phyloP scores from a whole-genome alignment of 495 filamentous ascomycete genomes.

The Pyronema omphalodes region DNA sequence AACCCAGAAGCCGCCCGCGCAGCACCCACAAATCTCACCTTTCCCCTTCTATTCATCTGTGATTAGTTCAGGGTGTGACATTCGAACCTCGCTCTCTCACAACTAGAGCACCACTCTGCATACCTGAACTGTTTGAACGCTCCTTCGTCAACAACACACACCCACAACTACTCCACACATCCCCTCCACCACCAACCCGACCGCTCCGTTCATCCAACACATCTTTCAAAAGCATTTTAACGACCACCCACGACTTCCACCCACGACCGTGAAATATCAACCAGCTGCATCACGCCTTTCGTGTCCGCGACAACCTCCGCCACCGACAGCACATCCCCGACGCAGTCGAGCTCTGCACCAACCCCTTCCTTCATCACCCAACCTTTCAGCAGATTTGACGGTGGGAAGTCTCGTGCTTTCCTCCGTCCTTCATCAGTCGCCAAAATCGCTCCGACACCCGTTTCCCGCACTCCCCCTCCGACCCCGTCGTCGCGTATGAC shows the following conservation, averaged over 20 bases:
- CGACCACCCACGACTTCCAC: neutral
- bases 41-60: neutral
- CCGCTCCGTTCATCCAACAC: neutral
- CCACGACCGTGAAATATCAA: neutral
- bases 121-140: neutral
- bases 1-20: no score
- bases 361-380: conserved; percentile 5
- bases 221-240: neutral
- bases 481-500: conserved; percentile 25
- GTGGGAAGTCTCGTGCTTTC: conserved; percentile 20
- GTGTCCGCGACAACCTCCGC: conserved; percentile 11
- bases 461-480: conserved; percentile 22
- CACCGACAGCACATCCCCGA: neutral
- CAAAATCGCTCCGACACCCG: conserved; percentile 22
- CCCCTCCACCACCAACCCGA: conserved; percentile 4
- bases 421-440: conserved; percentile 15
- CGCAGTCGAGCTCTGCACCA: neutral
- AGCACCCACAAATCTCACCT: neutral
- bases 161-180: neutral
- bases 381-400: conserved; percentile 14
- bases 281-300: neutral
- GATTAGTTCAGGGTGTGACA: neutral
- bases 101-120: neutral
- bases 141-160: neutral
- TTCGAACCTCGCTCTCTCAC: neutral